Evolutionary conservation across 371 early-diverging fungal genomes (phyloP), one percentile per base, ranked within the genome.

Genomic region (Syncephalastrum sp.): DNA sequence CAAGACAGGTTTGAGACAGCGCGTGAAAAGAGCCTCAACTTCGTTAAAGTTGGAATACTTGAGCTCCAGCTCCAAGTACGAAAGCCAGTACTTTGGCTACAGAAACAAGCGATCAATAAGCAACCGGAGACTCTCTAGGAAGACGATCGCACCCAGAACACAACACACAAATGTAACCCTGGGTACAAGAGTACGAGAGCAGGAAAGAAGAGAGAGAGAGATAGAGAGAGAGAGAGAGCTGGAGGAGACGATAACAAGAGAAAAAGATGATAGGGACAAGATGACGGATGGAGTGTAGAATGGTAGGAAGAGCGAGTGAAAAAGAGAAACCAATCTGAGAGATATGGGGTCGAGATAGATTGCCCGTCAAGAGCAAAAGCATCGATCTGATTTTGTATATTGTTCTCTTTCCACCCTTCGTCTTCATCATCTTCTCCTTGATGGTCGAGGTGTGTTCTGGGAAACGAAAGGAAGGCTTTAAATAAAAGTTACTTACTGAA

Each of bases 11-110:
- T 85, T 83, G 47, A 96, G 83, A 64, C 92, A 93, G 42, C 87
- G 82, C 24, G 84, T 87, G 64, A 96, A 98, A 17, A 98, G 72
- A n/a, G 82, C 71, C 69, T 93, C 94, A 24, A 93, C 89, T 60
- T 84, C 77, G 57, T 85, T 88, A 53, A 81, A 82, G 61, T 90
- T 86, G 16, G 85, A 79, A 49, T 85, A 83, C 57, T 85, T 84
- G 59, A 90, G 81, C 69, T 96, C 96, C 72, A 89, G 83, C 55
- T 93, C 95, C 55, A 88, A 82, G 64, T 91, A 94, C 17, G 75
- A 70, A 54, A 92, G 82, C 91, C 97, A 95, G 55, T 92, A 86
- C 41, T 83, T 85, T 38, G 89, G 71, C 93, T 94, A 66, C 14
- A 65, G 16, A 54, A 52, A 42, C 48, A 61, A 48, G 48, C n/a